Conservation (phyloP, 2,329 filamentous ascomycete genomes). For the Hysterium pulicare region DNA sequence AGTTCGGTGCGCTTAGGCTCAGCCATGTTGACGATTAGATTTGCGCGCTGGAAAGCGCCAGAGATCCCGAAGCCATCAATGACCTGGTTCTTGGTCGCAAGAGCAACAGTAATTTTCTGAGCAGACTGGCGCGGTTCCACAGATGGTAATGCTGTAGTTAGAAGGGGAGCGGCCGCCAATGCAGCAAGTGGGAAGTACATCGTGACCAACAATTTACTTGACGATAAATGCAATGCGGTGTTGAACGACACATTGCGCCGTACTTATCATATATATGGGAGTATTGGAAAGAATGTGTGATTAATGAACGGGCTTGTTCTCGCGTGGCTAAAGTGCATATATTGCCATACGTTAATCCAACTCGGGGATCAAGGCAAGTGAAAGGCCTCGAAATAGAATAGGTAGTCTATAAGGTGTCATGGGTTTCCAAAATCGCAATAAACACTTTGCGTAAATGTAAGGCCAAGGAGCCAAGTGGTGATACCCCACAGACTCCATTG, state of each 20-base stretch:
- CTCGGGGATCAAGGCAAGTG: not conserved
- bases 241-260: not conserved
- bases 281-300: not conserved
- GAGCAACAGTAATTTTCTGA: conserved; percentile 39
- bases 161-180: conserved; percentile 11
- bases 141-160: conserved; percentile 11
- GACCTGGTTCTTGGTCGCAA: conserved; percentile 43
- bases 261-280: not conserved
- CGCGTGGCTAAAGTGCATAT: not conserved
- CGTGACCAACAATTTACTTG: not conserved
- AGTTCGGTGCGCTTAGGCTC: conserved; percentile 41
- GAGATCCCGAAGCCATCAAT: conserved; percentile 49
- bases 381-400: not conserved
- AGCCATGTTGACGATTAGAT: conserved; percentile 41
- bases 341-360: not conserved
- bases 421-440: not conserved
- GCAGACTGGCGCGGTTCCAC: conserved; percentile 17
- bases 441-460: not conserved
- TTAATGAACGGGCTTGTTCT: not conserved
- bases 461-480: not conserved
- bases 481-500: not conserved
- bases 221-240: not conserved
- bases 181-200: conserved; percentile 7
- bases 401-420: not conserved
- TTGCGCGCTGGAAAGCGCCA: conserved; percentile 46